Conservation (phyloP, 2,329 filamentous ascomycete genomes). For the Claviceps purpurea region DNA sequence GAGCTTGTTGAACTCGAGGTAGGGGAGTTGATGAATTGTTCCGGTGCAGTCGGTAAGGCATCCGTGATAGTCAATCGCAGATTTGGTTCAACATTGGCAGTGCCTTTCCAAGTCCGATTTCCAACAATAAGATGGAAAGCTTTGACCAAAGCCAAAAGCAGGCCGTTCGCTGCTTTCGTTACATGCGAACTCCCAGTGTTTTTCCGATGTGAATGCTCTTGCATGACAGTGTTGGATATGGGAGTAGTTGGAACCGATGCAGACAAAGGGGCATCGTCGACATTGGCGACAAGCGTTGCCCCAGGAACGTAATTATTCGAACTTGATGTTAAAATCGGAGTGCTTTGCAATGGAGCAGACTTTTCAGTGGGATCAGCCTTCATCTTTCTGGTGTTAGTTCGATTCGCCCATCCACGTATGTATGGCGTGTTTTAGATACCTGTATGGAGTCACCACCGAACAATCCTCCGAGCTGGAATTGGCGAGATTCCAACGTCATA, state of each 20-base stretch:
- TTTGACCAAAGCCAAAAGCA: conserved; percentile 8
- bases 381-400: not conserved
- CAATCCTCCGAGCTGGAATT: conserved; percentile 14
- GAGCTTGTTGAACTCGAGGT: not conserved
- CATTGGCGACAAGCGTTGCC: not conserved
- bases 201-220: not conserved
- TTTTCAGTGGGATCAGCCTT: not conserved
- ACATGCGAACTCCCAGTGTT: not conserved
- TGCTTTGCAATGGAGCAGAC: not conserved
- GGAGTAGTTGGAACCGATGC: not conserved
- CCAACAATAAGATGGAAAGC: conserved; percentile 5
- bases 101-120: not conserved
- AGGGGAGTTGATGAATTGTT: not conserved
- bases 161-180: not conserved
- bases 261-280: not conserved
- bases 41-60: not conserved
- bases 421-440: conserved; percentile 4
- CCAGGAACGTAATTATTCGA: not conserved
- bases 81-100: not conserved
- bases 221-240: not conserved
- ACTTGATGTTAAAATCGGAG: not conserved
- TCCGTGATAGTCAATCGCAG: not conserved
- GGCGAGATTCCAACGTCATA: conserved; percentile 7
- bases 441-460: conserved; percentile 6
- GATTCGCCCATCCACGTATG: not conserved